Conservation (phyloP, 1,139 yeast species). For the Candida smagusa region DNA sequence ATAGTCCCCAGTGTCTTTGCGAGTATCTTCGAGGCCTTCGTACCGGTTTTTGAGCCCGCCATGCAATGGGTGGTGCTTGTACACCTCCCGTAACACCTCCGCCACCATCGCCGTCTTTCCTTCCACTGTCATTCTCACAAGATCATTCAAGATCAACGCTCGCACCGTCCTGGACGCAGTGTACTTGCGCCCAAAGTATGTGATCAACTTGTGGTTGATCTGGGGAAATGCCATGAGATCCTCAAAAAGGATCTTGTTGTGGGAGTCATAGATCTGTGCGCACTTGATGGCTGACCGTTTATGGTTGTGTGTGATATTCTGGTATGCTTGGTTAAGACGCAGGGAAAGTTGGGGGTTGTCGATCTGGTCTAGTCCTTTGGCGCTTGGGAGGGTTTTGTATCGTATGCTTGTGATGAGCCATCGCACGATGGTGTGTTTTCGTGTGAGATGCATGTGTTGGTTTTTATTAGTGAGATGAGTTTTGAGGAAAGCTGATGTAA, state of each 20-base stretch:
- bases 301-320: conserved; percentile 10
- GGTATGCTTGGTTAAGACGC: too few species aligned
- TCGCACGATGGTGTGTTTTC: too few species aligned
- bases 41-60: conserved; percentile 1
- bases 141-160: conserved; percentile 18
- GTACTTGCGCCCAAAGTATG: conserved; percentile 14
- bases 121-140: conserved; percentile 11
- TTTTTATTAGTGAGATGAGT: too few species aligned
- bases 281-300: conserved; percentile 16
- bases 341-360: too few species aligned
- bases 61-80: conserved; percentile 2
- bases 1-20: conserved; percentile 2
- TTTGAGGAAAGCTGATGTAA: too few species aligned
- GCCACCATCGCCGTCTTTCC: conserved; percentile 9
- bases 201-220: conserved; percentile 16
- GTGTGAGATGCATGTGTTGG: too few species aligned
- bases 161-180: conserved; percentile 19
- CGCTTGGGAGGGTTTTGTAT: too few species aligned
- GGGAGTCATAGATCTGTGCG: conserved; percentile 12
- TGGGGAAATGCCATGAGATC: conserved; percentile 20
- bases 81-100: conserved; percentile 7
- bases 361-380: too few species aligned
- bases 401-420: too few species aligned
- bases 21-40: neutral
- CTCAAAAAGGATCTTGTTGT: conserved; percentile 12